These are phyloP conservation scores for Pterocarpus santalinus DNA, from an alignment of 306 rosid genomes.

Conservation along the genomic window DNA sequence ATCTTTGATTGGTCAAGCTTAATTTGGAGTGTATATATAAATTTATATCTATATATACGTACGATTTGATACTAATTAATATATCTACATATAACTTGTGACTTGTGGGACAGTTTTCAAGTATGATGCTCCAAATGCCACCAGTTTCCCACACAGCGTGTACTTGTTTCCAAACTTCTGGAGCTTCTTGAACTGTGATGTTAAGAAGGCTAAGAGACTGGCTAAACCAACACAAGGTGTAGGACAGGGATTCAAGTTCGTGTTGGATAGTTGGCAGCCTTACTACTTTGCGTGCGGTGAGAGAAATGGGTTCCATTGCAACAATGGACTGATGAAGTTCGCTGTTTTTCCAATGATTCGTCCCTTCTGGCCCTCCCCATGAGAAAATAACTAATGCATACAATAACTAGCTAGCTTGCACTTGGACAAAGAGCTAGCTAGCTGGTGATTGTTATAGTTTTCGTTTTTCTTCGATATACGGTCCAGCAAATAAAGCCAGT, in stretches of 20 bases:
- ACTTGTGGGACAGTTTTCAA: conserved; percentile 65
- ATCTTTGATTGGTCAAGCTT: too few relatives aligned
- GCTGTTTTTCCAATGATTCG: conserved; percentile 58
- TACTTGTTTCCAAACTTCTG: conserved; percentile 54
- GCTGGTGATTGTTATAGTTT: too few relatives aligned
- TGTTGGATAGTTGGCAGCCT: conserved; percentile 63
- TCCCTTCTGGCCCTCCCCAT: conserved; percentile 50
- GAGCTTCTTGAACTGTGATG: conserved; percentile 67
- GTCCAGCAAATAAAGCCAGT: conserved; percentile 3
- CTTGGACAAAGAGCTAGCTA: too few relatives aligned
- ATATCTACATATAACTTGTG: not conserved
- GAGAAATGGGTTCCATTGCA: conserved; percentile 70
- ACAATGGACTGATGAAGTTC: conserved; percentile 73
- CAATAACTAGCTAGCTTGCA: too few relatives aligned
- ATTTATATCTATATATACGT: not conserved
- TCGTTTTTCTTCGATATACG: too few relatives aligned
- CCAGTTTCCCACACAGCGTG: conserved; percentile 66
- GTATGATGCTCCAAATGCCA: conserved; percentile 66
- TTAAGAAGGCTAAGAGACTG: conserved; percentile 53
- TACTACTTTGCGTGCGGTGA: conserved; percentile 75
- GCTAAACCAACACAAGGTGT: conserved; percentile 61
- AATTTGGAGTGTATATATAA: too few relatives aligned
- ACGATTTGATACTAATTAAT: too few relatives aligned
- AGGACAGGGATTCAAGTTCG: conserved; percentile 66
- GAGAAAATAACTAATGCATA: not conserved